A percentile compares a stretch with the other conserved stretches of the same genome.
Evolutionary conservation across 164 flowering plant genomes (phyloP).

Genomic region (Aristolochia fimbriata): DNA sequence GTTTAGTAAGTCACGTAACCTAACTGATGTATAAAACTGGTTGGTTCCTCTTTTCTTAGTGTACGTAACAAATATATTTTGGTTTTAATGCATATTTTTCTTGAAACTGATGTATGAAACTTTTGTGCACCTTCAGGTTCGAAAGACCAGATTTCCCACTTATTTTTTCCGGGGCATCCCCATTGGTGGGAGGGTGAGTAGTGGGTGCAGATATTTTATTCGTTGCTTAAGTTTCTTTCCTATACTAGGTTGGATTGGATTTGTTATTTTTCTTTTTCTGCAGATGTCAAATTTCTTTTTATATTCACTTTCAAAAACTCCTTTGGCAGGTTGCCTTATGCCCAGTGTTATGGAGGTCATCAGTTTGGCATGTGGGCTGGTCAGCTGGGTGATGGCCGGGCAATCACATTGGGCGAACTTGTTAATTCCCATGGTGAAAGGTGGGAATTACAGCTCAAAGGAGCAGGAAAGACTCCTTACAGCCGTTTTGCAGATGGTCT

Average conservation of each 20-base stretch:
- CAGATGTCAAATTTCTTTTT: not conserved
- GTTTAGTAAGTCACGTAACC: too few species aligned
- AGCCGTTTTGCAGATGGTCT: constrained; percentile 99
- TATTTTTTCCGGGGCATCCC: constrained; percentile 72
- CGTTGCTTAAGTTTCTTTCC: not conserved
- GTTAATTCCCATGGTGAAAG: constrained; percentile 72
- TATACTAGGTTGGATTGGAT: not conserved
- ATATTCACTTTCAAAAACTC: not conserved
- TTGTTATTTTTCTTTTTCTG: not conserved
- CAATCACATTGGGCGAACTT: constrained; percentile 87
- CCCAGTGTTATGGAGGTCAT: constrained; percentile 99
- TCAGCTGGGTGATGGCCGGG: constrained; percentile 97
- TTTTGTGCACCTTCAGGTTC: constrained; percentile 44
- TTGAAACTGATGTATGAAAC: not conserved
- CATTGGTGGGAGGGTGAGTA: constrained; percentile 77
- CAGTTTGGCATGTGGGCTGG: constrained; percentile 99
- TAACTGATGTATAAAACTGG: too few species aligned
- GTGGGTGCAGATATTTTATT: not conserved
- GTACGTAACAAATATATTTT: too few species aligned
- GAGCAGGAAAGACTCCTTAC: constrained; percentile 97
- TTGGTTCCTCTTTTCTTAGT: too few species aligned
- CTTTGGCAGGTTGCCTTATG: constrained; percentile 62
- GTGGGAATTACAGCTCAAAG: constrained; percentile 98
- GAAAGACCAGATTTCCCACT: constrained; percentile 81
- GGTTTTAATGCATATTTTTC: too few species aligned